Conservation (phyloP, 2,329 filamentous ascomycete species). For the Colletotrichum sp. region DNA sequence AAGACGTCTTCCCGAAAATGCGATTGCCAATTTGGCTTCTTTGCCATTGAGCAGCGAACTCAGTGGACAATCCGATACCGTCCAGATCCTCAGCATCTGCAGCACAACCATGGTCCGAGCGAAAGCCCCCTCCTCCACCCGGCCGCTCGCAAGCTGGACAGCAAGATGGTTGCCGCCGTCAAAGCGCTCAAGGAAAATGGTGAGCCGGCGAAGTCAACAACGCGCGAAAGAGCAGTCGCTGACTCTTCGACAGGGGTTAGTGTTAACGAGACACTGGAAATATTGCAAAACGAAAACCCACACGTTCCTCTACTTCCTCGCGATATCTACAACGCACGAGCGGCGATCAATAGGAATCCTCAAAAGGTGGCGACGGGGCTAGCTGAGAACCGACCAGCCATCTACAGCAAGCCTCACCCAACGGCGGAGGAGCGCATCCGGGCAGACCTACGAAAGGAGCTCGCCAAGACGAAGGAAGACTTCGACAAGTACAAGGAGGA, state of each 20-base stretch:
- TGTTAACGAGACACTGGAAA: conserved; percentile 70
- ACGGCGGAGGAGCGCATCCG: conserved; percentile 69
- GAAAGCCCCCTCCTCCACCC: conserved; percentile 71
- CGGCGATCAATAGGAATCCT: conserved; percentile 70
- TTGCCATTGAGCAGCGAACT: conserved; percentile 70
- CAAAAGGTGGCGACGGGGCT: conserved; percentile 64
- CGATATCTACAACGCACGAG: conserved; percentile 72
- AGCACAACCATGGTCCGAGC: conserved; percentile 70
- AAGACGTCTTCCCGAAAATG: conserved; percentile 73
- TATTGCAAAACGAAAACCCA: conserved; percentile 67
- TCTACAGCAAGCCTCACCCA: conserved; percentile 69
- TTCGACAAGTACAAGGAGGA: conserved; percentile 60
- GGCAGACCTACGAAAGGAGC: conserved; percentile 64
- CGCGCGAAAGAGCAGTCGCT: conserved; percentile 24
- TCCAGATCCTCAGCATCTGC: conserved; percentile 60
- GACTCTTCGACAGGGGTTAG: conserved; percentile 59
- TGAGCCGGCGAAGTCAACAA: conserved; percentile 39
- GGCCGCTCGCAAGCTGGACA: conserved; percentile 68
- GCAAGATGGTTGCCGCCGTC: conserved; percentile 71
- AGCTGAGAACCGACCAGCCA: conserved; percentile 66
- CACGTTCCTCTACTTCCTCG: conserved; percentile 67
- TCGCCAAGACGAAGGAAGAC: conserved; percentile 63
- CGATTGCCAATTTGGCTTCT: conserved; percentile 73
- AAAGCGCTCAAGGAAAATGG: conserved; percentile 70
- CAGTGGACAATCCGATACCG: conserved; percentile 72